Conservation (phyloP, 208 protist genomes). For the Trypanosoma platydactyli region DNA sequence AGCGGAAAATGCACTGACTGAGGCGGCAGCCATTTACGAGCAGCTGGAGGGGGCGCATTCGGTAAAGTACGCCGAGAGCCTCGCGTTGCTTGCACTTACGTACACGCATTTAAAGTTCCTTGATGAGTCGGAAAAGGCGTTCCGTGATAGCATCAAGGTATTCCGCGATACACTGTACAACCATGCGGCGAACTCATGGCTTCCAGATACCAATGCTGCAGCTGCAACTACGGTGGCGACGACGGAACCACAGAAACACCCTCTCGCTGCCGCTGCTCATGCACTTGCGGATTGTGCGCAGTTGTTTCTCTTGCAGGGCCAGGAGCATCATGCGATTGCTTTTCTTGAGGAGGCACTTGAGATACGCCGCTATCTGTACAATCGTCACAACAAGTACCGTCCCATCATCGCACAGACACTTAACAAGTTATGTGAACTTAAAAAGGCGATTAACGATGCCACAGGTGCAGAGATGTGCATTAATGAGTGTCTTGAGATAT, state of each 20-base stretch:
- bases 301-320: conserved; percentile 70
- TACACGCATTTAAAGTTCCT: conserved; percentile 87
- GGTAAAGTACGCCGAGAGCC: conserved; percentile 79
- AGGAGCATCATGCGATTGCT: conserved; percentile 69
- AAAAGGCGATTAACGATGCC: conserved; percentile 76
- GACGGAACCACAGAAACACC: conserved; percentile 76
- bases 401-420: conserved; percentile 91
- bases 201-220: conserved; percentile 47
- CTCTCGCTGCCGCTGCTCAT: conserved; percentile 82
- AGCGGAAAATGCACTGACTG: conserved; percentile 87
- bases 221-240: conserved; percentile 24
- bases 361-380: conserved; percentile 86
- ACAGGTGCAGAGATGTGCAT: conserved; percentile 88
- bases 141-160: conserved; percentile 85
- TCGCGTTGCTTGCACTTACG: conserved; percentile 77
- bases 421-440: conserved; percentile 87
- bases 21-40: conserved; percentile 89
- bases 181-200: conserved; percentile 72
- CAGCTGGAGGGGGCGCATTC: conserved; percentile 69
- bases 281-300: conserved; percentile 83
- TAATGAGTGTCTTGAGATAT: conserved; percentile 84
- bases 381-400: conserved; percentile 70
- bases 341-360: conserved; percentile 89
- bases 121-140: conserved; percentile 89
- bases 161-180: conserved; percentile 86